Base-by-base conservation (phyloP, 208 protist species). In the Porcisia deanei region DNA sequence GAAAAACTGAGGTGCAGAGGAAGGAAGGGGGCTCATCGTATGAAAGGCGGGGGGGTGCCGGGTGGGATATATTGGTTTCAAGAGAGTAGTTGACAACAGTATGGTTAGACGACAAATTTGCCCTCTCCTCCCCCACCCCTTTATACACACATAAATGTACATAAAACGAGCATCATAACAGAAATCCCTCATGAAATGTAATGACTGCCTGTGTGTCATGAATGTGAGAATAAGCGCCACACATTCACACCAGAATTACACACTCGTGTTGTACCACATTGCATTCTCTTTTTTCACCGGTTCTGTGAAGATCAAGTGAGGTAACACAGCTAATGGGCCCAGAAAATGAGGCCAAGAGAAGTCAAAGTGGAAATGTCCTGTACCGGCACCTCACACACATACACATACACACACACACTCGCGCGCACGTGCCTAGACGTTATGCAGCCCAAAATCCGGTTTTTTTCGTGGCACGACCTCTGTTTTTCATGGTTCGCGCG, bases 401-500 rank as follows among this genome's bases (percentile, higher is more conserved):
- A 20, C 20, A 43, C 20, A 64, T 47, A 64, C 30, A 65, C 18
- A 71, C 1, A 37, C 20, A 63, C 41, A 41, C 14, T n/a, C 20
- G 39, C 37, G 3, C 7, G n/a, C 14, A 47, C n/a, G 18, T 37
- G 45, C n/a, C 9, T 25, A 39, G 16, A 43, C n/a, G 2, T 77
- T 87, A 97, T 53, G 91, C 81, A n/a, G 94, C 90, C 94, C 94
- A 97, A 41, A 77, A 90, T 1, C 91, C 90, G 8, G 88, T 92
- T 68, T 96, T 96, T 72, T 90, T 92, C 22, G 94, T 97, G 39
- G 91, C 84, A 2, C 94, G 82, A 16, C 91, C 91, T 47, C 83
- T 81, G 41, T 91, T 77, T 71, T 89, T 91, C 84, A 94, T 80
- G 14, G 94, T 97, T 39, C 86, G 74, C 14, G 86, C 86, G 2